Evolutionary conservation across 345 rosid species (phyloP).

Genomic region (Atalantia buxifolia): DNA sequence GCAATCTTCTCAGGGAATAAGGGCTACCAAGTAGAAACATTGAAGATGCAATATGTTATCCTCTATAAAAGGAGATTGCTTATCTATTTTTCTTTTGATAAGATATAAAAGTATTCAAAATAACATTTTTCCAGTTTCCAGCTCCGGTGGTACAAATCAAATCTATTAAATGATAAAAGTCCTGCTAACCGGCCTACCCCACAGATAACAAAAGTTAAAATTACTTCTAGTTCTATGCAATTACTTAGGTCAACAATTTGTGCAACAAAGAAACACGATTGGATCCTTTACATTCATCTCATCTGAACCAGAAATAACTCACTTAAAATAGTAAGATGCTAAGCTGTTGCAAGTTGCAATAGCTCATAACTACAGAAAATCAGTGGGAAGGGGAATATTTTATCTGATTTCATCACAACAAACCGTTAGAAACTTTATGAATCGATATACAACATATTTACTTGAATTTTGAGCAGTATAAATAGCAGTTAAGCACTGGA

Average conservation of each 20-base stretch:
- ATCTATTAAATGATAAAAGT: not conserved
- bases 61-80: not conserved
- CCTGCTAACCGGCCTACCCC: not conserved
- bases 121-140: not conserved
- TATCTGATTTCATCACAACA: not conserved
- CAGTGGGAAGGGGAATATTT: not conserved
- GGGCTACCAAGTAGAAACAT: not conserved
- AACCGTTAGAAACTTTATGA: not conserved
- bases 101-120: not conserved
- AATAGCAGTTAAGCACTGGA: not conserved
- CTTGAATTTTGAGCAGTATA: not conserved
- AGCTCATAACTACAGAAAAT: not conserved
- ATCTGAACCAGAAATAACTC: not conserved
- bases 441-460: not conserved
- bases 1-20: not conserved
- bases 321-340: not conserved
- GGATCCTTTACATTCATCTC: not conserved
- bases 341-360: not conserved
- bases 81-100: not conserved
- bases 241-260: not conserved
- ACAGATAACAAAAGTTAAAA: too few relatives aligned
- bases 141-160: not conserved
- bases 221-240: not conserved
- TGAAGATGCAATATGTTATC: not conserved
- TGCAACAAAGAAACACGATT: not conserved